Evolutionary conservation across 768 basidiomycete genomes (phyloP).

Genomic region (Termitomyces sp.): DNA sequence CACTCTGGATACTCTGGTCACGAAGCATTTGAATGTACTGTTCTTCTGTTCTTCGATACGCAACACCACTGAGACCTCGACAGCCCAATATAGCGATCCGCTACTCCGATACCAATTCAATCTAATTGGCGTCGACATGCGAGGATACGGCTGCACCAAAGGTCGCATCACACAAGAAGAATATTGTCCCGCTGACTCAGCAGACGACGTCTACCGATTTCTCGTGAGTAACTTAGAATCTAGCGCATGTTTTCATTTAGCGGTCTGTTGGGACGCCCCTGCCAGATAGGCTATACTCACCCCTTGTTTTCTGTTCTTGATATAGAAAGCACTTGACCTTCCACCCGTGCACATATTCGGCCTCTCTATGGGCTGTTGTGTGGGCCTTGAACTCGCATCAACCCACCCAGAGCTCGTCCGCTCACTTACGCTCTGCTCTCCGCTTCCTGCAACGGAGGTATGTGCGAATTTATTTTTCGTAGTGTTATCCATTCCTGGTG

Average conservation of each 20-base stretch:
- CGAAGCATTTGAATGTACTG: conserved; percentile 18
- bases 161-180: conserved; percentile 14
- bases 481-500: not conserved
- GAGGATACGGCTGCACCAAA: conserved; percentile 19
- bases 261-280: not conserved
- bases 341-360: conserved; percentile 24
- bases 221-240: conserved; percentile 15
- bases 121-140: conserved; percentile 23
- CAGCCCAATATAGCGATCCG: conserved; percentile 22
- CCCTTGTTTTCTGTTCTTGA: not conserved
- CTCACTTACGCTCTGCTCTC: conserved; percentile 22
- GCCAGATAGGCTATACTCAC: not conserved
- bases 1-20: conserved; percentile 17
- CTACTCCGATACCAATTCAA: conserved; percentile 21
- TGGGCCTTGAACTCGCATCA: conserved; percentile 21
- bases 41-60: not conserved
- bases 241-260: not conserved
- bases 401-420: conserved; percentile 17
- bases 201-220: conserved; percentile 22
- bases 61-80: not conserved
- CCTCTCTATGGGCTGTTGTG: conserved; percentile 19
- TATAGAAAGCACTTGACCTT: conserved; percentile 22
- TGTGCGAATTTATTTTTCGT: not conserved
- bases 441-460: conserved; percentile 21
- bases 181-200: conserved; percentile 20